Percentiles rank a stretch among this genome's conserved stretches.
Evolutionary conservation across 441 rosid species (phyloP).

Genomic region (Rhodomyrtus psidioides): DNA sequence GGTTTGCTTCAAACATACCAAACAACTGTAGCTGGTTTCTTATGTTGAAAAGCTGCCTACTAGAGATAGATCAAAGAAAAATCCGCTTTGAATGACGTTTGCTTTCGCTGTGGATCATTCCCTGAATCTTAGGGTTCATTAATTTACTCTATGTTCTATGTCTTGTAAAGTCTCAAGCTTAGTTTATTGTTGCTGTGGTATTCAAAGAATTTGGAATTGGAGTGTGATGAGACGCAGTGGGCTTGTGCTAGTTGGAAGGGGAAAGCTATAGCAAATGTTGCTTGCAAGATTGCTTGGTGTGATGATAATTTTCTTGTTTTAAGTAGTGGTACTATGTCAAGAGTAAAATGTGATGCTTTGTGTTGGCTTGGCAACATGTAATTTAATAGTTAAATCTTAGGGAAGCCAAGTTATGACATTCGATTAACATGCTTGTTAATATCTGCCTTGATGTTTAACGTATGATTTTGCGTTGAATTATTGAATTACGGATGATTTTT

Average conservation of each 20-base stretch:
- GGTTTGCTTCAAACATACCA: background rate
- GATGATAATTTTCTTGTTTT: background rate
- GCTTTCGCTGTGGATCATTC: background rate
- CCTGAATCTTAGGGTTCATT: background rate
- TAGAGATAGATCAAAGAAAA: background rate
- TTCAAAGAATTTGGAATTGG: background rate
- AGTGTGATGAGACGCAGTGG: background rate
- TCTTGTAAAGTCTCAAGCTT: background rate
- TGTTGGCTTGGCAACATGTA: background rate
- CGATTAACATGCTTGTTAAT: no score
- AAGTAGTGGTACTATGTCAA: background rate
- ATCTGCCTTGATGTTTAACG: no score
- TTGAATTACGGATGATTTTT: no score
- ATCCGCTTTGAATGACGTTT: background rate
- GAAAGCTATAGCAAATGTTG: background rate
- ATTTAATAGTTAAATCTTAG: background rate
- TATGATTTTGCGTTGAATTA: no score
- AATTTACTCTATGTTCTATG: background rate
- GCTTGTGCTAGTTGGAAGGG: background rate
- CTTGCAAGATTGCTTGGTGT: background rate
- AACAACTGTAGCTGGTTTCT: background rate
- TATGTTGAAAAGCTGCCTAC: background rate
- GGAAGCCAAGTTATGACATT: no score
- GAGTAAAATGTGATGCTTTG: background rate
- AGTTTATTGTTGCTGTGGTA: background rate